phyloP scores from a whole-genome alignment of 768 basidiomycete species.

The Flagelloscypha sp. region DNA sequence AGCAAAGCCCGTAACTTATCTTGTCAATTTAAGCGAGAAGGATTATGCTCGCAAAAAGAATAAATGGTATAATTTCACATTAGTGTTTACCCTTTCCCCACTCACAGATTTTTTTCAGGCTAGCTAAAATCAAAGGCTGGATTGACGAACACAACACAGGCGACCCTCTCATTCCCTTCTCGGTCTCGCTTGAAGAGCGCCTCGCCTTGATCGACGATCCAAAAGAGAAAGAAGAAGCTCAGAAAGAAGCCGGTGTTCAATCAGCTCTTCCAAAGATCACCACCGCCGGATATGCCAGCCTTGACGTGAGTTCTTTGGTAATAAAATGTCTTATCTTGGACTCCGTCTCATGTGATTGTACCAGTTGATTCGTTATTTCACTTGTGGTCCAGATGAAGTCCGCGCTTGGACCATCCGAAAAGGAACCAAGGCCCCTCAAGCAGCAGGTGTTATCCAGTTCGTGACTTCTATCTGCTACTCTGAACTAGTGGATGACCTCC shows the following conservation, averaged over 20 bases:
- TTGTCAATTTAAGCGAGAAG: constrained; percentile 92
- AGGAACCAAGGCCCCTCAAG: constrained; percentile 92
- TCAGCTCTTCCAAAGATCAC: constrained; percentile 90
- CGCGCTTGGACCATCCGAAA: constrained; percentile 96
- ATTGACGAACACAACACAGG: constrained; percentile 96
- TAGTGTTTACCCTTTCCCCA: background rate
- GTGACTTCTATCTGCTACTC: constrained; percentile 18
- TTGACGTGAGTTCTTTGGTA: constrained; percentile 50
- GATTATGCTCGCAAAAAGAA: constrained; percentile 98
- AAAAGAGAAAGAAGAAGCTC: constrained; percentile 73
- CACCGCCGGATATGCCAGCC: constrained; percentile 81
- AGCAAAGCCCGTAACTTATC: constrained; percentile 95
- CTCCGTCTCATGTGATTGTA: constrained; percentile 3
- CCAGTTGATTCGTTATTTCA: constrained; percentile 92
- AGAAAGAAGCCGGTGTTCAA: constrained; percentile 64
- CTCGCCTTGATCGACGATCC: constrained; percentile 46
- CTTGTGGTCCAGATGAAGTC: constrained; percentile 93
- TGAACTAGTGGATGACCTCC: constrained; percentile 1
- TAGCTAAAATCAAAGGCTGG: constrained; percentile 97
- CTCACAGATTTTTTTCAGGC: constrained; percentile 41
- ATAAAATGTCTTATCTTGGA: background rate
- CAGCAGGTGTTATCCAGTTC: constrained; percentile 96
- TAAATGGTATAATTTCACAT: constrained; percentile 64
- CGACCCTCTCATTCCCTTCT: constrained; percentile 93
- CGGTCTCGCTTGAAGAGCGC: constrained; percentile 91